Base-by-base conservation (phyloP, 106 monocot genomes). In the Phalaenopsis aphrodite region DNA sequence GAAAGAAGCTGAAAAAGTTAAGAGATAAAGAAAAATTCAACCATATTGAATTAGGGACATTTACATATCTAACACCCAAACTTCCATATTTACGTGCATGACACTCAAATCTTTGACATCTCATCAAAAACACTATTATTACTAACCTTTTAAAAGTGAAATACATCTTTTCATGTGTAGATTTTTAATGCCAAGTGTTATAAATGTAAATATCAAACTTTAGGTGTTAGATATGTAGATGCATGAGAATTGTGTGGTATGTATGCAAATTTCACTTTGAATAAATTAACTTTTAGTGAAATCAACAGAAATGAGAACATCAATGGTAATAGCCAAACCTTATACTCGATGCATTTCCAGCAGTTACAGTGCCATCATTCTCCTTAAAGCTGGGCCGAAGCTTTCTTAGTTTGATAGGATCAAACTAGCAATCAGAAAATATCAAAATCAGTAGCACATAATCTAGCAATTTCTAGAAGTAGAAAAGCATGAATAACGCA, bases 321-420 rank as follows among this genome's bases (percentile, higher is more conserved):
- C 11, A 6, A 43, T 42, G 15, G 74, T 19, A 45, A 42, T 45
- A 19, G 42, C 6, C 74, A 42, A 45, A 98, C 98, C 98, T 98
- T 92, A 98, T 94, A 83, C 98, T 98, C 76, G 98, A 98, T 58
- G 98, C 87, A 85, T 98, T 98, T 41, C 98, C 98, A 75, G 98
- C 98, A 41, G 98, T 93, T 82, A 98, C 94, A 83, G 98, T 85
- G 52, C 98, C 94, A 52, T 85, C 87, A 91, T 89, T 92, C 74
- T 91, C 91, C 84, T 98, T 98, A 49, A 98, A 98, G 88, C 94
- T 98, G 42, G 98, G 94, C 9, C 94, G 86, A 49, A 98, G 94
- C 57, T 94, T 94, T 84, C 66, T 92, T 46, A 98, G 79, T 76
- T 98, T 98, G n/a, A 78, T 80, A 67, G 92, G 85, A 93, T 98